Evolutionary conservation across 495 filamentous ascomycete genomes (phyloP).

Genomic region (Aspergillus indologenus): DNA sequence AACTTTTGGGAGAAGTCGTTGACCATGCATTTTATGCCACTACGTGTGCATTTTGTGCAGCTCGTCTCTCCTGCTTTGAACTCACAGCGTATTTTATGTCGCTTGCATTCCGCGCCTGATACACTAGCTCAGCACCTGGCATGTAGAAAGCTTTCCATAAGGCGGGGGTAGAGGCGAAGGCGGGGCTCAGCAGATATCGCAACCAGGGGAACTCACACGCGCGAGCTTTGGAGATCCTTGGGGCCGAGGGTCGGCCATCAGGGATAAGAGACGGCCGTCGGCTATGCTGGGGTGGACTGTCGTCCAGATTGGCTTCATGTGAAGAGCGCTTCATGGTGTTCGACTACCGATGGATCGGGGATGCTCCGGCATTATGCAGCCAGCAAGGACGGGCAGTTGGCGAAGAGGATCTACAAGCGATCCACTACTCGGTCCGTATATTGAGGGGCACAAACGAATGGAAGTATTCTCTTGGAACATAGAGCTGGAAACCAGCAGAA

Average conservation of each 20-base stretch:
- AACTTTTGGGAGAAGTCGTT: constrained; percentile 52
- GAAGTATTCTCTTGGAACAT: background rate
- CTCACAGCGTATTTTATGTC: constrained; percentile 49
- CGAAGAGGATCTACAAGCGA: constrained; percentile 10
- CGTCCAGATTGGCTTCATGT: constrained; percentile 35
- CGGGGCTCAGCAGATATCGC: background rate
- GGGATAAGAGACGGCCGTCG: constrained; percentile 21
- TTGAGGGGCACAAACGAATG: no score
- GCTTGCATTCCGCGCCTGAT: constrained; percentile 46
- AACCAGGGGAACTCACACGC: constrained; percentile 35
- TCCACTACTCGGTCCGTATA: constrained; percentile 1
- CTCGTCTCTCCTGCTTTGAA: constrained; percentile 41
- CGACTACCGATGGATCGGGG: constrained; percentile 28
- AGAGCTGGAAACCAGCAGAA: constrained; percentile 1
- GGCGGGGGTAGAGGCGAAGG: background rate
- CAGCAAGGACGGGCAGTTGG: constrained; percentile 14
- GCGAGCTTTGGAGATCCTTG: constrained; percentile 47
- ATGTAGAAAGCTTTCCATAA: background rate
- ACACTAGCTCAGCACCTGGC: background rate
- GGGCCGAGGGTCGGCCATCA: constrained; percentile 24
- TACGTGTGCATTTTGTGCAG: constrained; percentile 46
- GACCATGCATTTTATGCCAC: constrained; percentile 47
- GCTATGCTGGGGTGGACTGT: constrained; percentile 28
- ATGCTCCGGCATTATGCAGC: constrained; percentile 39
- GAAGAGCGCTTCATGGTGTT: constrained; percentile 41